phyloP scores from a whole-genome alignment of 169 alveolate genomes.

The Plasmodium vinckei region DNA sequence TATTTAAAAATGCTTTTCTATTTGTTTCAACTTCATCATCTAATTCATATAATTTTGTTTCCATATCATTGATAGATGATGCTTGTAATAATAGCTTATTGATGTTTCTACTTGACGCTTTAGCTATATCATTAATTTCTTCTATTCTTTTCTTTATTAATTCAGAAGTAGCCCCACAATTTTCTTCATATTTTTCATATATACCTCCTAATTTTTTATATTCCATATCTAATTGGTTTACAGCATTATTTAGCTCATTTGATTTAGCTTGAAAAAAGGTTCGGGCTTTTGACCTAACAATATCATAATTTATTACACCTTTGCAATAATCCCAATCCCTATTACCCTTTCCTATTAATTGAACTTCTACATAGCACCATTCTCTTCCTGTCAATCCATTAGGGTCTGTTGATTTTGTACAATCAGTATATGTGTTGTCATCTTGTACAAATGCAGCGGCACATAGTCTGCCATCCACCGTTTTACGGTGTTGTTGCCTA shows the following conservation, averaged over 20 bases:
- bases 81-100: conserved; percentile 49
- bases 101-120: conserved; percentile 67
- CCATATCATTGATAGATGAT: conserved; percentile 38
- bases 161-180: conserved; percentile 81
- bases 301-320: conserved; percentile 86
- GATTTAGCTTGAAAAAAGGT: conserved; percentile 64
- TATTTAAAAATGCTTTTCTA: conserved; percentile 44
- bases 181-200: conserved; percentile 66
- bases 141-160: conserved; percentile 78
- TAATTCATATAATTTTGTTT: conserved; percentile 41
- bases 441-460: conserved; percentile 94
- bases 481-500: conserved; percentile 92
- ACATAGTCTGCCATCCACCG: conserved; percentile 92
- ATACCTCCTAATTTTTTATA: conserved; percentile 49
- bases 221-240: conserved; percentile 43
- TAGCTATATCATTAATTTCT: conserved; percentile 81
- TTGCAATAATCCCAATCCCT: conserved; percentile 93
- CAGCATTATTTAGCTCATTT: conserved; percentile 44
- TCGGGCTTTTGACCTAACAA: conserved; percentile 86
- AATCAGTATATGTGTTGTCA: conserved; percentile 91
- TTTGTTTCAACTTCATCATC: conserved; percentile 62
- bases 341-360: conserved; percentile 90
- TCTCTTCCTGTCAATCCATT: conserved; percentile 91
- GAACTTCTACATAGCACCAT: conserved; percentile 95
- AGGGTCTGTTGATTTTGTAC: conserved; percentile 91